Evolutionary conservation across 805 yeast genomes (phyloP), one percentile per base, ranked within the genome.

Genomic region (Pichia nanzhaoensis): DNA sequence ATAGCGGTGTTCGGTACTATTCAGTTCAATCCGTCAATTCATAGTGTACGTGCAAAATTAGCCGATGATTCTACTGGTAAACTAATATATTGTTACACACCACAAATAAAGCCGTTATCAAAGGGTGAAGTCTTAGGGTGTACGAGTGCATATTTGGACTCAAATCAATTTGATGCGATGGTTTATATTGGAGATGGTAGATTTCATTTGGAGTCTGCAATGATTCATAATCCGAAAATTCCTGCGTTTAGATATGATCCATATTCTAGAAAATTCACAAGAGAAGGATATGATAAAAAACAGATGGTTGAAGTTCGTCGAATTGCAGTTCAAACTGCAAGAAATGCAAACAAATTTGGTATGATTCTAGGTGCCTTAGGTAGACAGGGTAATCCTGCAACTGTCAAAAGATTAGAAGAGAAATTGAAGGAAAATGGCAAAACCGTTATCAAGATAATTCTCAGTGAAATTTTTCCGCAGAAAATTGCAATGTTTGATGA

Each of bases 111-210:
- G 71, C 99, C 99, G 0, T 65, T 93, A 5, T 89, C 97, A 1
- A 88, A 86, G 56, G 99, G 98, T 45, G 99, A 93, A 61, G 96
- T 93, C 0, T 69, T 93, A 14, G 99, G 99, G 0, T 93, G 99
- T 62, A 93, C 99, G 0, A 88, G 97, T 1, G 91, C 95, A 21
- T 69, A 85, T 49, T 65, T 93, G 35, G 82, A 82, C 52, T 70
- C 74, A 19, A 71, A 72, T 4, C 82, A 79, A 36, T 73, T 76
- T 30, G 79, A 80, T 55, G 95, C 90, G 0, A 87, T 90, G 83
- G 74, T 93, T 3, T 93, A 91, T 57, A 71, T 93, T 19, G 99
- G 99, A 30, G 99, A 93, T 64, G 99, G 99, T 13, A 68, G 99
- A 41, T 93, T 93, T 66, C 99, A 93, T 64, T 68, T 93, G 37